Percentiles rank a stretch among this genome's conserved stretches.
Evolutionary conservation across 805 yeast genomes (phyloP).

Genomic region (Yamadazyma akitaensis): DNA sequence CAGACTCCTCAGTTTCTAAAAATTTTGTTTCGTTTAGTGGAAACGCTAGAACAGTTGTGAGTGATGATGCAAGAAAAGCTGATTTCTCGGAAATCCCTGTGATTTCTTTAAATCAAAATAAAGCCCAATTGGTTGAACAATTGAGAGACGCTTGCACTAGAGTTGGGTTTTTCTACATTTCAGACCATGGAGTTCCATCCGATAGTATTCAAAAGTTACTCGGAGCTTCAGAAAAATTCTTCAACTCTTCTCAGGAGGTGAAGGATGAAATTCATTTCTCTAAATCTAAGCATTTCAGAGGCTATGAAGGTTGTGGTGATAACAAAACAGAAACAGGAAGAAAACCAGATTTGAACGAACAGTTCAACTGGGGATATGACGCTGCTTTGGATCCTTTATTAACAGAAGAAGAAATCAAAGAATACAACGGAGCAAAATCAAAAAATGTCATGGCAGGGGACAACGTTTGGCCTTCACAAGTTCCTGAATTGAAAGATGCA

Average conservation of each 20-base stretch:
- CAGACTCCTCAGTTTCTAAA: neutral
- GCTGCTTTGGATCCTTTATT: conserved; percentile 10
- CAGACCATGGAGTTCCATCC: conserved; percentile 10
- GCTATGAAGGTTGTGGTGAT: conserved; percentile 15
- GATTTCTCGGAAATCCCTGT: conserved; percentile 13
- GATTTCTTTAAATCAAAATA: conserved; percentile 8
- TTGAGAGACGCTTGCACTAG: conserved; percentile 11
- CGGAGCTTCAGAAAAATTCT: conserved; percentile 8
- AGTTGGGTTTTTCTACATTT: conserved; percentile 13
- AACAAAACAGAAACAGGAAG: conserved; percentile 11
- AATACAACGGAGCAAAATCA: conserved; percentile 1
- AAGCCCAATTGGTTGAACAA: conserved; percentile 3
- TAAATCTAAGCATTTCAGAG: conserved; percentile 11
- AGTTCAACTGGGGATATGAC: conserved; percentile 14
- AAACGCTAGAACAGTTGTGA: conserved; percentile 2
- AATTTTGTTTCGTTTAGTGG: conserved; percentile 12
- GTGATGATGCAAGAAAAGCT: conserved; percentile 11
- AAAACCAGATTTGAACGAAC: conserved; percentile 14
- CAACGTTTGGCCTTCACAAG: conserved; percentile 10
- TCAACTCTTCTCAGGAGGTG: conserved; percentile 8
- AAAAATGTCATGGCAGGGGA: conserved; percentile 12
- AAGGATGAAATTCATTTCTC: conserved; percentile 12
- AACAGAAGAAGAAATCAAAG: conserved; percentile 9
- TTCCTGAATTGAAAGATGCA: conserved; percentile 10
- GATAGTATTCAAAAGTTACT: conserved; percentile 6